phyloP scores from a whole-genome alignment of 2,329 filamentous ascomycete species.

The Cytospora piceae region DNA sequence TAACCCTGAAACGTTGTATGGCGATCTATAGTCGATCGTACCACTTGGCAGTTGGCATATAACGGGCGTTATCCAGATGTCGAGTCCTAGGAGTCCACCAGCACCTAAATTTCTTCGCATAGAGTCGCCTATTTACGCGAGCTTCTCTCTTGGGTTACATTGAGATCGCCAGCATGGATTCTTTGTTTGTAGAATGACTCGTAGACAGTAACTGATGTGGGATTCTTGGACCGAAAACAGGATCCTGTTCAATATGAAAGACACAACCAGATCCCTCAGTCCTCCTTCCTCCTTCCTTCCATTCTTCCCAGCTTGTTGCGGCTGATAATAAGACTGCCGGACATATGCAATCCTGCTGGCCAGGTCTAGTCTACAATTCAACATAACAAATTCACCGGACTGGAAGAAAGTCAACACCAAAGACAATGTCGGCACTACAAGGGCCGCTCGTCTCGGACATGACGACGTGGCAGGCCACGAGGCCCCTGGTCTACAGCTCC shows the following conservation, averaged over 20 bases:
- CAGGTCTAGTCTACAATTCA: neutral
- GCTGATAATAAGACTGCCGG: neutral
- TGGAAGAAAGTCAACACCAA: neutral
- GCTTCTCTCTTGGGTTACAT: neutral
- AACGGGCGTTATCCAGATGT: neutral
- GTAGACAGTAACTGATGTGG: neutral
- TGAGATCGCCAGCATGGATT: neutral
- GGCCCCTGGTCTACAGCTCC: constrained; percentile 19
- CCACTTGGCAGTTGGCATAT: neutral
- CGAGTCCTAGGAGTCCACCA: neutral
- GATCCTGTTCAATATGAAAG: neutral
- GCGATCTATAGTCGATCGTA: neutral
- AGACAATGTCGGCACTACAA: neutral
- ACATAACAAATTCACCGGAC: neutral
- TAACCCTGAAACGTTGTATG: neutral
- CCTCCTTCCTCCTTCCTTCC: neutral
- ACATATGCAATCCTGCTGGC: neutral
- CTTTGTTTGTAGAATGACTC: neutral
- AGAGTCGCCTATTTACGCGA: neutral
- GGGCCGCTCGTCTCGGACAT: constrained; percentile 23
- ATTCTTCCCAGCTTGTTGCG: neutral
- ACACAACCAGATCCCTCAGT: neutral
- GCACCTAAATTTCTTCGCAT: neutral
- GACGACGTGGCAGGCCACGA: constrained; percentile 24
- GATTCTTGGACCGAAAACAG: neutral